A percentile compares a stretch with the other conserved stretches of the same genome.
Conservation (phyloP, 148 eudicot species). For the Gaultheria prostrata region DNA sequence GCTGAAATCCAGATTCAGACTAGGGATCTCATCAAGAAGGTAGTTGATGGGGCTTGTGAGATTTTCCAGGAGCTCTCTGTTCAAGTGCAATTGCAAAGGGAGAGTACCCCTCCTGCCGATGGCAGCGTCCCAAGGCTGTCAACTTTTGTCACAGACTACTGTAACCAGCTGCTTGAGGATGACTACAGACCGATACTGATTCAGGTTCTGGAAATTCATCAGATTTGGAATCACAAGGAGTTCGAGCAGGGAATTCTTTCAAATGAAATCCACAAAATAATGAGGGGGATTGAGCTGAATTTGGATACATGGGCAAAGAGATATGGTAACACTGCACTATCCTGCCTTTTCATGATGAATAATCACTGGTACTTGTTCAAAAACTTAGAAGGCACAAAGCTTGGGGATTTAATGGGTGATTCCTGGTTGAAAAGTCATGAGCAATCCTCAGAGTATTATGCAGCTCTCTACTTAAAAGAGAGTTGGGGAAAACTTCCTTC, state of each 20-base stretch:
- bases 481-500: conserved; percentile 67
- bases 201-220: conserved; percentile 60
- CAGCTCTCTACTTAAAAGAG: conserved; percentile 46
- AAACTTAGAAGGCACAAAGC: conserved; percentile 39
- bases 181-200: conserved; percentile 41
- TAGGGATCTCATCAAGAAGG: conserved; percentile 64
- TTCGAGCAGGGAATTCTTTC: conserved; percentile 32
- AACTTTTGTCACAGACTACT: conserved; percentile 62
- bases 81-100: conserved; percentile 69
- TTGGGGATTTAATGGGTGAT: conserved; percentile 71
- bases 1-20: conserved; percentile 52
- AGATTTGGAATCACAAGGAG: conserved; percentile 41
- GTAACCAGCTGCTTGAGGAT: conserved; percentile 60
- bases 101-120: conserved; percentile 44
- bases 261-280: conserved; percentile 47
- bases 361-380: conserved; percentile 54
- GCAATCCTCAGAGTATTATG: conserved; percentile 36
- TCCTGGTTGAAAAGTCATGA: conserved; percentile 42
- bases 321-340: conserved; percentile 43
- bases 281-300: conserved; percentile 58
- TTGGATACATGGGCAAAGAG: conserved; percentile 65
- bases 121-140: conserved; percentile 67
- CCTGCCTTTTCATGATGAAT: conserved; percentile 82
- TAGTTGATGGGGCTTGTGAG: conserved; percentile 57
- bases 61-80: conserved; percentile 64